These are phyloP conservation scores for Pyrus betulifolia DNA, from an alignment of 306 rosid species.

Conservation along the genomic window DNA sequence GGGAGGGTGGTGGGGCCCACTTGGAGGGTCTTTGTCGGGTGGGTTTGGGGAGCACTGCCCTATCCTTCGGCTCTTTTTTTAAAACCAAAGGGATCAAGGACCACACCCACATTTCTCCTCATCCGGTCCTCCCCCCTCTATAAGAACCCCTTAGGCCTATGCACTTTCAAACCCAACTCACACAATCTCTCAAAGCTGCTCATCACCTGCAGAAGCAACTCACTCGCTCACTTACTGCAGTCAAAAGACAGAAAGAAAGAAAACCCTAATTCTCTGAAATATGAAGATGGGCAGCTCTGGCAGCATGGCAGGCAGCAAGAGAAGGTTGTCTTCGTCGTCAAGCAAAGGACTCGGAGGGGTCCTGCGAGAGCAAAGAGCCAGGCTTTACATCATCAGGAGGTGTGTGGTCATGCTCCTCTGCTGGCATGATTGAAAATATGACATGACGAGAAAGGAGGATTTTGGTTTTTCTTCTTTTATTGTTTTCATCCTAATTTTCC, in stretches of 20 bases:
- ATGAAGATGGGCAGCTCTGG: constrained; percentile 58
- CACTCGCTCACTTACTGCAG: neutral
- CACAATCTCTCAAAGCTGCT: neutral
- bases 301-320: constrained; percentile 54
- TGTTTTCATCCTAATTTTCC: neutral
- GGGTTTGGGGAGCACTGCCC: constrained; percentile 65
- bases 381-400: constrained; percentile 82
- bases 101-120: constrained; percentile 20
- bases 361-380: constrained; percentile 77
- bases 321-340: constrained; percentile 62
- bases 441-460: neutral
- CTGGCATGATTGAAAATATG: constrained; percentile 62
- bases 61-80: constrained; percentile 51
- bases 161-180: constrained; percentile 14
- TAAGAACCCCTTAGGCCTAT: constrained; percentile 20
- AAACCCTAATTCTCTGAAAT: neutral
- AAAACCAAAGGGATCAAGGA: constrained; percentile 39
- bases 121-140: constrained; percentile 14
- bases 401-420: constrained; percentile 98
- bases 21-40: constrained; percentile 40
- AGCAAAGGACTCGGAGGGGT: constrained; percentile 81
- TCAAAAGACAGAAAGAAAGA: neutral
- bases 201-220: neutral
- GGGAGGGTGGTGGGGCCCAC: constrained; percentile 60
- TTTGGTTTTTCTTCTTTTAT: neutral